Base-by-base conservation (phyloP, 83 land plant genomes). In the Diphasiastrum complanatum region DNA sequence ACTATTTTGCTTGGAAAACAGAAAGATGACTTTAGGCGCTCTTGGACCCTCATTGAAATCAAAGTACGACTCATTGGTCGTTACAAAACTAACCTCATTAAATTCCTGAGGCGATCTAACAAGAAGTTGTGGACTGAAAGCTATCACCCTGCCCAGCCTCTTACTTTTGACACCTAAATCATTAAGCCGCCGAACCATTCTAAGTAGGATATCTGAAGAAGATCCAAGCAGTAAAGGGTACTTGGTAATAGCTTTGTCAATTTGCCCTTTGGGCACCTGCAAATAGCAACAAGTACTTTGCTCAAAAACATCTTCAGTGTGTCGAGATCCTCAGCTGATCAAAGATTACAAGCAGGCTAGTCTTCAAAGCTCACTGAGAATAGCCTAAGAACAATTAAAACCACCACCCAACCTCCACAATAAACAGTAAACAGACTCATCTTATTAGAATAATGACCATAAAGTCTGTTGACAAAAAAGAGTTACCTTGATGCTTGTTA, bases 81-180 rank as follows among this genome's bases (percentile, higher is more conserved):
- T 22, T 28, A 33, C 33, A 14, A 6, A 2, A 5, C 30, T 33
- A 29, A 83, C 95, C 86, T 82, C 64, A 0, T 65, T 36, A 63
- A 89, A 72, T 32, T 89, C 91, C 23, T 71, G 73, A 55, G 84
- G 79, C 57, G 75, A 74, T 33, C 58, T 70, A 4, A 85, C 69
- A 5, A 85, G 71, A 45, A 89, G 64, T 33, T 78, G 84, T 14
- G 95, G 95, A 32, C 87, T 83, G 32, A 49, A 71, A 31, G 81
- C 68, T 60, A 85, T 69, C 46, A 89, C 71, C 26, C 70, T 60
- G 28, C 80, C 81, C 65, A 89, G 52, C 63, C 73, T 70, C 52
- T 76, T 85, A 55, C 69, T 76, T 52, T 49, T 45, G 46, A 85
- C 66, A 47, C 79, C 86, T 37, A 83, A 50, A 5, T 60, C 63